Conservation (phyloP, 2,329 filamentous ascomycete species). For the Triangularia setosa region DNA sequence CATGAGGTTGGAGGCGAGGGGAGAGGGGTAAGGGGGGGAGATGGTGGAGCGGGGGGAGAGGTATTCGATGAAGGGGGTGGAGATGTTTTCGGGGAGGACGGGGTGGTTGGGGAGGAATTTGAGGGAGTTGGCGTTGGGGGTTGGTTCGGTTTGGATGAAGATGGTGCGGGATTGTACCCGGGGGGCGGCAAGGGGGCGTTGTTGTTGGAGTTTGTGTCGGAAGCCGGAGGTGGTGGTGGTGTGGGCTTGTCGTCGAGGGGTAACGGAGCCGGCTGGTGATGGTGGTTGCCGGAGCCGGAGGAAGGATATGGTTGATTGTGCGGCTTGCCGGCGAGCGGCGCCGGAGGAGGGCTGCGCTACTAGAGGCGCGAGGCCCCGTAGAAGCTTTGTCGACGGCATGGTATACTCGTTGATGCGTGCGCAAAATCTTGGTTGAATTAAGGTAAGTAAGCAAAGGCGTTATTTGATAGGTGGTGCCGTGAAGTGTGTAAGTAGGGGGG, state of each 20-base stretch:
- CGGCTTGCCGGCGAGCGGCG: slow-evolving; percentile 1
- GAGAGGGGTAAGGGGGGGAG: slow-evolving; percentile 83
- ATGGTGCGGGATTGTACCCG: slow-evolving; percentile 77
- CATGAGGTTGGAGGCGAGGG: slow-evolving; percentile 83
- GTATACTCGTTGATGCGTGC: neutral
- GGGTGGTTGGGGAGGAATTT: slow-evolving; percentile 93
- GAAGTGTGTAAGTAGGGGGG: neutral
- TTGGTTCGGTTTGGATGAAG: slow-evolving; percentile 96
- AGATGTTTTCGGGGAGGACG: slow-evolving; percentile 71
- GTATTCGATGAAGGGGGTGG: slow-evolving; percentile 84
- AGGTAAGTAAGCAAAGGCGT: neutral
- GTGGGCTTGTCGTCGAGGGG: slow-evolving; percentile 25
- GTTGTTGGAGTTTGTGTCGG: slow-evolving; percentile 26
- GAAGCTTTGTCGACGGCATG: slow-evolving; percentile 28
- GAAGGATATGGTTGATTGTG: slow-evolving; percentile 13
- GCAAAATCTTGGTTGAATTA: neutral
- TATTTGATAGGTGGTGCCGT: neutral
- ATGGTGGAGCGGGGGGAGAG: slow-evolving; percentile 83
- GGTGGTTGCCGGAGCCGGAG: slow-evolving; percentile 21
- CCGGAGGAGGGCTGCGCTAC: slow-evolving; percentile 12
- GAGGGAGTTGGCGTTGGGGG: slow-evolving; percentile 90
- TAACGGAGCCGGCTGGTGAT: slow-evolving; percentile 24
- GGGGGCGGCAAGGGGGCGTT: slow-evolving; percentile 7
- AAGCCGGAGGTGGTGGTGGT: slow-evolving; percentile 23
- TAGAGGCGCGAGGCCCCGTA: slow-evolving; percentile 25